Conservation (phyloP, 1,284 basidiomycete genomes). For the Ganoderma lingzhi region DNA sequence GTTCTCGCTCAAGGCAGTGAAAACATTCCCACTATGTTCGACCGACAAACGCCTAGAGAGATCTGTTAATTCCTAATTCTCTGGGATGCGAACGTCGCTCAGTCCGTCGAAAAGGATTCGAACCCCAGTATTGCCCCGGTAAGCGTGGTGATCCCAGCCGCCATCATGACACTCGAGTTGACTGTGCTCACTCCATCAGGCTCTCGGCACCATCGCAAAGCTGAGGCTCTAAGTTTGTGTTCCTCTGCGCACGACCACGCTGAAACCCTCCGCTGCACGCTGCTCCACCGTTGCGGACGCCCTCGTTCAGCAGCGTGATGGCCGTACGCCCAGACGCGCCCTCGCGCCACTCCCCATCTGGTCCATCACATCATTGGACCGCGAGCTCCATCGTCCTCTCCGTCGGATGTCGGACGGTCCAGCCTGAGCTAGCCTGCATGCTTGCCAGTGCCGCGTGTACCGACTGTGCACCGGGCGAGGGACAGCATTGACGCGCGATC, state of each 20-base stretch:
- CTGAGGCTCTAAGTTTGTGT: no score
- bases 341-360: not conserved
- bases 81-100: not conserved
- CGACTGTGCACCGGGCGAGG: not conserved
- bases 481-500: not conserved
- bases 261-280: not conserved
- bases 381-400: no score
- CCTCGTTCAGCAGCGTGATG: slow-evolving; percentile 3
- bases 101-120: not conserved
- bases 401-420: not conserved
- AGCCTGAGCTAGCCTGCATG: not conserved
- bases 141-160: not conserved
- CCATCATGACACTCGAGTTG: not conserved
- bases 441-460: not conserved
- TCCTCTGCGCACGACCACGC: not conserved
- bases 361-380: not conserved
- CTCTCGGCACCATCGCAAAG: not conserved
- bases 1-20: not conserved
- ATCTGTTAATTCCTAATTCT: not conserved
- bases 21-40: not conserved
- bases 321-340: not conserved
- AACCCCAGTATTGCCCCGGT: not conserved
- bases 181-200: not conserved
- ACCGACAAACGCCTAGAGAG: not conserved
- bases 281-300: not conserved